These are phyloP conservation scores for Chernovozyma sophiae-reginae DNA, from an alignment of 1,139 yeast species.

Conservation along the genomic window DNA sequence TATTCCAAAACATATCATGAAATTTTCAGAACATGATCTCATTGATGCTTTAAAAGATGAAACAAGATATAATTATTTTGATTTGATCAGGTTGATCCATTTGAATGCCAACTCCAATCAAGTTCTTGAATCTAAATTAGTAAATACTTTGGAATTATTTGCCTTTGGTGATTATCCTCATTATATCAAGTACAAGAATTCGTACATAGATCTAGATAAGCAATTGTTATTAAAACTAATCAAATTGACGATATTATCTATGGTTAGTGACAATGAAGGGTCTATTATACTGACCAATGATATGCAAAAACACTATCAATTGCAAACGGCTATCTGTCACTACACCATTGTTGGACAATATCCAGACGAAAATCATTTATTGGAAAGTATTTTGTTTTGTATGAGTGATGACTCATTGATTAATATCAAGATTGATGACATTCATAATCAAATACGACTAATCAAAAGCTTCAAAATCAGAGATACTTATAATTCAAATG, in stretches of 20 bases:
- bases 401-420: slow-evolving; percentile 24
- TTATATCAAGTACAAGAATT: slow-evolving; percentile 18
- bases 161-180: slow-evolving; percentile 32
- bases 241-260: slow-evolving; percentile 24
- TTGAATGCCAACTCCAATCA: not conserved
- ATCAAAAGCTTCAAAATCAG: slow-evolving; percentile 18
- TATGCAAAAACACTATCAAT: slow-evolving; percentile 18
- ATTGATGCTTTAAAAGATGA: slow-evolving; percentile 2
- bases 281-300: slow-evolving; percentile 12
- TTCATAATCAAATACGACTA: slow-evolving; percentile 15
- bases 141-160: slow-evolving; percentile 32
- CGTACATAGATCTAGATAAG: slow-evolving; percentile 15
- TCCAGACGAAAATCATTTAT: slow-evolving; percentile 7
- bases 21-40: not conserved
- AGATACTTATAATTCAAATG: slow-evolving; percentile 27
- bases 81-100: not conserved
- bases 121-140: not conserved
- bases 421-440: slow-evolving; percentile 28
- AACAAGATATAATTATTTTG: slow-evolving; percentile 6
- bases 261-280: slow-evolving; percentile 23
- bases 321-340: slow-evolving; percentile 13
- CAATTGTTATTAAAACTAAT: slow-evolving; percentile 20
- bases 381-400: slow-evolving; percentile 19
- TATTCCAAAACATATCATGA: too few species aligned
- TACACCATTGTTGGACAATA: slow-evolving; percentile 2